Base-by-base conservation (phyloP, 176 grass and related monocot species). In the Avena sativa region DNA sequence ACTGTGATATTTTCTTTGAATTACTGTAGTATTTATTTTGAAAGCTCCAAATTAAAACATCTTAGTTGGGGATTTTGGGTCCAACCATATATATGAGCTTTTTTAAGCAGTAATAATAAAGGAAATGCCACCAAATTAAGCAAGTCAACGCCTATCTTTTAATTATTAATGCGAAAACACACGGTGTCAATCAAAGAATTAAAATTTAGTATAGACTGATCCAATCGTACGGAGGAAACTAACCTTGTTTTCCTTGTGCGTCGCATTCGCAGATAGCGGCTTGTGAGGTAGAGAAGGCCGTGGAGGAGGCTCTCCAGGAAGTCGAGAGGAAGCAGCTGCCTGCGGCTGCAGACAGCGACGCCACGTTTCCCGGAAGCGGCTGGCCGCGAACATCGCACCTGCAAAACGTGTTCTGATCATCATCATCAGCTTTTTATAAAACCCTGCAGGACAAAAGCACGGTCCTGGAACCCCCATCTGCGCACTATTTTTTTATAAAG, bases 251-350 rank as follows among this genome's bases (percentile, higher is more conserved):
- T 80, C 5, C 61, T 14, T 11, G 6, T 4, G 81, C 36, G 19
- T 68, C 65, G 20, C 21, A 10, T 89, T 72, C 76, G 58, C 79
- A 97, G 95, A 86, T 97, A 30, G 88, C 92, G 84, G 81, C 87
- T 46, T 74, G 12, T 6, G 95, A 94, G 9, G 90, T 97, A 2
- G 95, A 97, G 9, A 91, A 55, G 66, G 86, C 86, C 20, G 86
- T 97, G 46, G 90, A 97, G 76, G 86, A 73, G 63, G 90, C 92
- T 4, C 87, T 97, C 32, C 71, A 83, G 26, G 84, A 92, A 87
- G 86, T 73, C 4, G 90, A 91, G 85, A 86, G 28, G 79, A 90
- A 89, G 17, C 65, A 80, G 66, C 73, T 76, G 48, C 64, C 40
- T 36, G 36, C 63, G 1, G 63, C 38, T 49, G 38, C 64, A 3